Conservation (phyloP, 495 filamentous ascomycete species). For the Umbilicaria muhlenbergii region DNA sequence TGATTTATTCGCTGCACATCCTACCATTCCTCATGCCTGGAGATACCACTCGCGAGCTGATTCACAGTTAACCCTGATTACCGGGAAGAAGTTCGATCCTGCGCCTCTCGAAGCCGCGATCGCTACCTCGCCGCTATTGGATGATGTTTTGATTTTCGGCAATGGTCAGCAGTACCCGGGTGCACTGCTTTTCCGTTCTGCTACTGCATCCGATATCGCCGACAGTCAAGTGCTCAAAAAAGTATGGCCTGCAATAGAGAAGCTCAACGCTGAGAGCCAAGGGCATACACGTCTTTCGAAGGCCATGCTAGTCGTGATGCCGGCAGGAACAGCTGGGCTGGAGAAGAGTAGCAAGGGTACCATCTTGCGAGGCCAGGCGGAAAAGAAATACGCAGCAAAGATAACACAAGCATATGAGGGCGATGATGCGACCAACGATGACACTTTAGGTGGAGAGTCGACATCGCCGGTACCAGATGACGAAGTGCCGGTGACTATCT, state of each 20-base stretch:
- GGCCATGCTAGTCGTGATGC: constrained; percentile 29
- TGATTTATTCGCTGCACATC: constrained; percentile 42
- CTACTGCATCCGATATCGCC: not conserved
- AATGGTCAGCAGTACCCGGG: constrained; percentile 27
- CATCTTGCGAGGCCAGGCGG: constrained; percentile 25
- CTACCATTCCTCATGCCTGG: constrained; percentile 34
- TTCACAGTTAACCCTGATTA: constrained; percentile 43
- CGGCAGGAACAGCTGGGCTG: constrained; percentile 13
- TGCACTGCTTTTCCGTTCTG: constrained; percentile 23
- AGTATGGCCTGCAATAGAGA: constrained; percentile 23
- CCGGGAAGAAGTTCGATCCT: constrained; percentile 55
- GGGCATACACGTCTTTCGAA: constrained; percentile 26
- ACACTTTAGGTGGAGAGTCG: not conserved
- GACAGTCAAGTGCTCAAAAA: constrained; percentile 14
- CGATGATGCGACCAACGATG: not conserved
- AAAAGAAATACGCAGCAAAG: constrained; percentile 20
- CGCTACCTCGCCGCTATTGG: constrained; percentile 15
- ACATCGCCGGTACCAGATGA: constrained; percentile 11
- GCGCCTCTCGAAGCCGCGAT: constrained; percentile 40
- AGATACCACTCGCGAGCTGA: constrained; percentile 44
- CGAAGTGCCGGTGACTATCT: constrained; percentile 13
- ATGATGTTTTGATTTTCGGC: constrained; percentile 33
- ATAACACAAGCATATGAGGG: constrained; percentile 27
- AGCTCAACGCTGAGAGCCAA: constrained; percentile 23
- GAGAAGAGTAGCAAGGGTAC: constrained; percentile 41